Conservation (phyloP, 2,329 filamentous ascomycete genomes). For the Fusarium sp. region DNA sequence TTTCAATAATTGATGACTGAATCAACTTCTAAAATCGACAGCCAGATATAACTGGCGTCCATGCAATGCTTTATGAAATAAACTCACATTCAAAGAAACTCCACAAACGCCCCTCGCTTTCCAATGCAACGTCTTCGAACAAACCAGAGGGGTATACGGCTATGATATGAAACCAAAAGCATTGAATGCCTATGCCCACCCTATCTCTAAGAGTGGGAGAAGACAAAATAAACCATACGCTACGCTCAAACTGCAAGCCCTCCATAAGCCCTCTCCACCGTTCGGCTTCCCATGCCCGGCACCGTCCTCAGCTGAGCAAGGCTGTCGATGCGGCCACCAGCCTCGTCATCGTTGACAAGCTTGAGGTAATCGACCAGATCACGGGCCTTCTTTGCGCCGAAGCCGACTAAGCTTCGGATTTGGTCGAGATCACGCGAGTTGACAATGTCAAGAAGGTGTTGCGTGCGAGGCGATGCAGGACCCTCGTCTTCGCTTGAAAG, state of each 20-base stretch:
- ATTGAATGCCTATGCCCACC: slow-evolving; percentile 35
- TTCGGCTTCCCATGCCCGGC: slow-evolving; percentile 69
- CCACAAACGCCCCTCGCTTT: slow-evolving; percentile 39
- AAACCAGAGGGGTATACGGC: slow-evolving; percentile 43
- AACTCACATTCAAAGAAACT: slow-evolving; percentile 33
- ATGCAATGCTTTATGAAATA: slow-evolving; percentile 33
- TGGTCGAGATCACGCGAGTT: slow-evolving; percentile 77
- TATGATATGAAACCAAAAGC: slow-evolving; percentile 44
- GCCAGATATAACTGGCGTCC: slow-evolving; percentile 28
- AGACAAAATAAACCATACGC: slow-evolving; percentile 5
- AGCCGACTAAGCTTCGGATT: slow-evolving; percentile 76
- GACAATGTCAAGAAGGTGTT: slow-evolving; percentile 75
- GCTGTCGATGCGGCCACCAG: slow-evolving; percentile 58
- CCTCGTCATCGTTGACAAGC: slow-evolving; percentile 56
- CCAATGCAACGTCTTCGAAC: slow-evolving; percentile 39
- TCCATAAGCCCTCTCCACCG: slow-evolving; percentile 69
- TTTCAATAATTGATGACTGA: slow-evolving; percentile 19
- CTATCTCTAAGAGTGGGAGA: slow-evolving; percentile 3
- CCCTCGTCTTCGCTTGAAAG: slow-evolving; percentile 58
- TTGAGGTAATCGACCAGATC: slow-evolving; percentile 71
- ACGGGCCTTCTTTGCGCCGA: slow-evolving; percentile 78
- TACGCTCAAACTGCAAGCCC: slow-evolving; percentile 54
- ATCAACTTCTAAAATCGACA: slow-evolving; percentile 28
- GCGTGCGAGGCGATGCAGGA: slow-evolving; percentile 67
- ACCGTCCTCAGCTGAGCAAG: slow-evolving; percentile 66